These are phyloP conservation scores for Phytophthora lateralis DNA, from an alignment of 352 stramenopile genomes.

Conservation along the genomic window DNA sequence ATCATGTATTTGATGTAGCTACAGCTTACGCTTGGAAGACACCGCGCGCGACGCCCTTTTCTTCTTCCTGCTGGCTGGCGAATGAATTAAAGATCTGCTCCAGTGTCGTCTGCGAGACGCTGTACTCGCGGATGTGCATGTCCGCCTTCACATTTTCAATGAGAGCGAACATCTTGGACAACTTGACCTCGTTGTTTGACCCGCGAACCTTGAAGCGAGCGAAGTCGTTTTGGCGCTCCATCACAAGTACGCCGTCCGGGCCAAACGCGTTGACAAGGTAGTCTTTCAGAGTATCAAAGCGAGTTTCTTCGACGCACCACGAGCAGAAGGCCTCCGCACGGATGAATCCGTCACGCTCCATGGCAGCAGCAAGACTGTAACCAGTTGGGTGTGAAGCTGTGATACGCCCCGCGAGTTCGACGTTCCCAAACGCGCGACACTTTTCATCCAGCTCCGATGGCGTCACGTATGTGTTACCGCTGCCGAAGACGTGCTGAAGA, in stretches of 20 bases:
- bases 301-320: constrained; percentile 65
- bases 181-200: constrained; percentile 23
- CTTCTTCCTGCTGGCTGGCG: constrained; percentile 63
- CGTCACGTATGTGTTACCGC: constrained; percentile 32
- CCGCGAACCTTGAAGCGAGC: constrained; percentile 64
- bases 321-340: constrained; percentile 46
- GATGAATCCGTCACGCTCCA: constrained; percentile 49
- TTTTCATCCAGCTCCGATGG: constrained; percentile 27
- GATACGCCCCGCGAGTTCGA: constrained; percentile 38
- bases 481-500: constrained; percentile 23
- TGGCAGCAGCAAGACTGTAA: constrained; percentile 52
- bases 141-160: constrained; percentile 56
- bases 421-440: constrained; percentile 51
- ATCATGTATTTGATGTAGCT: constrained; percentile 4
- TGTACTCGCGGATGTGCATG: constrained; percentile 81
- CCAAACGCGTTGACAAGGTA: constrained; percentile 39
- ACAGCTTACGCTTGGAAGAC: constrained; percentile 26
- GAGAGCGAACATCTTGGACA: constrained; percentile 74
- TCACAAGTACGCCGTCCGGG: constrained; percentile 13
- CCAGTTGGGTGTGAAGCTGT: constrained; percentile 51
- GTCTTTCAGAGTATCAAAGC: constrained; percentile 36
- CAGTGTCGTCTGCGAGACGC: constrained; percentile 82
- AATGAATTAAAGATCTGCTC: constrained; percentile 92
- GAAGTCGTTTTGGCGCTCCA: constrained; percentile 65
- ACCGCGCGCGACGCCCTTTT: constrained; percentile 32